Evolutionary conservation across 2,329 filamentous ascomycete genomes (phyloP).

Genomic region (Pseudogymnoascus sp.): DNA sequence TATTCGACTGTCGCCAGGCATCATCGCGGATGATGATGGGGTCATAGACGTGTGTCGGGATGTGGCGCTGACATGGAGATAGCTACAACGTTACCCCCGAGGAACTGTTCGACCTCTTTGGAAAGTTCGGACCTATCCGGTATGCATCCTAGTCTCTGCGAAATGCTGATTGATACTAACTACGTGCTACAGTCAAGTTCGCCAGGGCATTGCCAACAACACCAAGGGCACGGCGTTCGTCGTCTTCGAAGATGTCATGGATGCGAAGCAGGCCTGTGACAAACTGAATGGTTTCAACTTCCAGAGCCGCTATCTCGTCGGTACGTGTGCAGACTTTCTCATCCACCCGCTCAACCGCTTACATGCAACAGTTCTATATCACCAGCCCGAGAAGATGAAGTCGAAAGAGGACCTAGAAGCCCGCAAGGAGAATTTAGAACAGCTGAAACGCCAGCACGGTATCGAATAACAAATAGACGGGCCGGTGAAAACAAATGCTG

Average conservation of each 20-base stretch:
- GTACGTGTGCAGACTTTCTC: conserved; percentile 46
- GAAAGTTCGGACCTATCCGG: conserved; percentile 93
- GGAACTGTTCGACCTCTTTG: conserved; percentile 97
- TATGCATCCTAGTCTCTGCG: conserved; percentile 38
- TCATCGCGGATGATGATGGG: conserved; percentile 48
- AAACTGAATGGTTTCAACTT: conserved; percentile 99
- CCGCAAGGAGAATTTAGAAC: conserved; percentile 94
- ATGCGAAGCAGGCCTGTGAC: conserved; percentile 97
- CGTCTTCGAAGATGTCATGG: conserved; percentile 98
- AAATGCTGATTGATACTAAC: conserved; percentile 20
- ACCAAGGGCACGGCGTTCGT: conserved; percentile 99
- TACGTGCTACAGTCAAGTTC: conserved; percentile 67
- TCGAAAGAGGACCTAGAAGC: conserved; percentile 90
- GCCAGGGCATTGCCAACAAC: conserved; percentile 92
- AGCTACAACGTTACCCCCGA: conserved; percentile 99
- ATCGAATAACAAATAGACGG: conserved; percentile 91
- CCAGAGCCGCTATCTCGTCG: conserved; percentile 97
- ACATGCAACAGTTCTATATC: conserved; percentile 52
- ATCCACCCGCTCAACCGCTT: conserved; percentile 7
- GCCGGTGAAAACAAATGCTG: conserved; percentile 41
- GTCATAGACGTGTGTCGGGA: conserved; percentile 57
- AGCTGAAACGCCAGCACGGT: conserved; percentile 93
- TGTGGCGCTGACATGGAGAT: conserved; percentile 24
- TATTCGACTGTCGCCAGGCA: conserved; percentile 24
- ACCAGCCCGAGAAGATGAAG: conserved; percentile 74